Conservation (phyloP, 306 rosid species). For the Fragaria ananassa region DNA sequence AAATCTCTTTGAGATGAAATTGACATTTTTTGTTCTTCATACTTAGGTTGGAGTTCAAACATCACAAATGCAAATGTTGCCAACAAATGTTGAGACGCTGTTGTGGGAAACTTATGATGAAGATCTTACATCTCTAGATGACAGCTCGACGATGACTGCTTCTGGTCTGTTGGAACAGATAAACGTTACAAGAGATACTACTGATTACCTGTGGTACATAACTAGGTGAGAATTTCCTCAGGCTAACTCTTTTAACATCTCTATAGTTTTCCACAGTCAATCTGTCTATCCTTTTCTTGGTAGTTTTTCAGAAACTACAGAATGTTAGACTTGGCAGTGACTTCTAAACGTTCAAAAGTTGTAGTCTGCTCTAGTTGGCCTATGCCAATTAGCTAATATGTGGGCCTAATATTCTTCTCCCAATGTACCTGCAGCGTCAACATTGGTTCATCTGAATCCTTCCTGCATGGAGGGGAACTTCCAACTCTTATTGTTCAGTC, state of each 20-base stretch:
- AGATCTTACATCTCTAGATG: slow-evolving; percentile 69
- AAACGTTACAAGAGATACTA: slow-evolving; percentile 84
- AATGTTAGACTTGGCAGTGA: neutral
- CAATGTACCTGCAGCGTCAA: slow-evolving; percentile 56
- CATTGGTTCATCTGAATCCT: slow-evolving; percentile 73
- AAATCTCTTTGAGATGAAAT: slow-evolving; percentile 15
- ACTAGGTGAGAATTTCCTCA: slow-evolving; percentile 61
- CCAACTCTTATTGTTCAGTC: slow-evolving; percentile 88
- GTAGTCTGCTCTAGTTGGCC: neutral
- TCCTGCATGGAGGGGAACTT: slow-evolving; percentile 78
- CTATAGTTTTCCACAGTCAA: neutral
- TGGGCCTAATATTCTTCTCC: neutral
- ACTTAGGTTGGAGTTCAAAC: slow-evolving; percentile 96
- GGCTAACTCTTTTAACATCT: neutral
- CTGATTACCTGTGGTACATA: slow-evolving; percentile 95
- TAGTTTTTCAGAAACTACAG: neutral
- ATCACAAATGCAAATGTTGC: slow-evolving; percentile 89
- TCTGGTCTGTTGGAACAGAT: slow-evolving; percentile 95
- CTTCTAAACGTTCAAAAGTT: neutral
- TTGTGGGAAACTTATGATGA: slow-evolving; percentile 92
- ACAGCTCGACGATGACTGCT: slow-evolving; percentile 58
- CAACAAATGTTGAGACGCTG: slow-evolving; percentile 57
- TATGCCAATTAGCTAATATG: neutral
- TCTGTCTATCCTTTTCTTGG: neutral
- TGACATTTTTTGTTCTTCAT: slow-evolving; percentile 13